Conservation (phyloP, 1,139 yeast genomes). For the Blastobotrys niveus region DNA sequence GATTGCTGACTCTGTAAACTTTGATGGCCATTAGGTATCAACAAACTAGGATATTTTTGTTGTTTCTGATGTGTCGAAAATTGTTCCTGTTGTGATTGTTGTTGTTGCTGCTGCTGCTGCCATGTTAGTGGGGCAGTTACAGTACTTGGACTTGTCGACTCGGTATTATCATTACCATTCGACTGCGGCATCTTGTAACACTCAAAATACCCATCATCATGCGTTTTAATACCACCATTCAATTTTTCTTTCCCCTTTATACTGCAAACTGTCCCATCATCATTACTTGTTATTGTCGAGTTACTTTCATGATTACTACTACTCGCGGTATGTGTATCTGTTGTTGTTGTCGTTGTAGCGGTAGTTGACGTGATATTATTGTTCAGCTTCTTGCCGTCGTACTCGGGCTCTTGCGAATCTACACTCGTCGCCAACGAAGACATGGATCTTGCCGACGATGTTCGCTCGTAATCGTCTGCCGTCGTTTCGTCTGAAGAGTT, state of each 20-base stretch:
- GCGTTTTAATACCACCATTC: too few species aligned
- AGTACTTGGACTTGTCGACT: neutral
- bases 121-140: neutral
- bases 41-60: neutral
- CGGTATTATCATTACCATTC: neutral
- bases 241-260: too few species aligned
- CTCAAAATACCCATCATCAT: constrained; percentile 3
- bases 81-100: neutral
- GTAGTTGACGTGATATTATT: too few species aligned
- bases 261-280: too few species aligned
- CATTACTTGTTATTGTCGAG: too few species aligned
- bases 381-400: neutral
- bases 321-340: too few species aligned
- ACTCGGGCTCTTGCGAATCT: constrained; percentile 17
- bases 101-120: neutral
- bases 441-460: constrained; percentile 21
- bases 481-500: constrained; percentile 16
- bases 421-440: constrained; percentile 20
- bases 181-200: too few species aligned
- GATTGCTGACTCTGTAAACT: neutral
- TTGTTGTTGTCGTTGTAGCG: too few species aligned
- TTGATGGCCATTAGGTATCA: constrained; percentile 3
- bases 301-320: too few species aligned
- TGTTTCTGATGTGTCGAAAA: neutral
- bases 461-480: constrained; percentile 19